Evolutionary conservation across 768 basidiomycete species (phyloP).

Genomic region (Rhizopogon rudus): DNA sequence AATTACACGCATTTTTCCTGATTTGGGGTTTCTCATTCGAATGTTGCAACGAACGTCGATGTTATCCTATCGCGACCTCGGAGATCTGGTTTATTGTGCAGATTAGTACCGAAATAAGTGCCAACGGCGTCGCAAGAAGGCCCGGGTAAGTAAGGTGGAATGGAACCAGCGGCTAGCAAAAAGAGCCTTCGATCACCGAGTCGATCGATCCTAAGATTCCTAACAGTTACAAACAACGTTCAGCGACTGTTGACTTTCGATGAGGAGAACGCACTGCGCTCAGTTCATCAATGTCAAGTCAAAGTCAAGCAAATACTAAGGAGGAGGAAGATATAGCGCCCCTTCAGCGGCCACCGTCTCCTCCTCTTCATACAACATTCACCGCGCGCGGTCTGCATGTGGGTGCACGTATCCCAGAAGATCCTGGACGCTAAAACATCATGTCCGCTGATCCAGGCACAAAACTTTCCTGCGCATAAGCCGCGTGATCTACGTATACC

Average conservation of each 20-base stretch:
- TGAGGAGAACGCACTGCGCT: background rate
- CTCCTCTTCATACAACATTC: conserved; percentile 69
- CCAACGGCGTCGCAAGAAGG: background rate
- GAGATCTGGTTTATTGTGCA: background rate
- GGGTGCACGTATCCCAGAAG: conserved; percentile 16
- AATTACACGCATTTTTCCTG: background rate
- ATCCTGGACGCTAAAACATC: conserved; percentile 7
- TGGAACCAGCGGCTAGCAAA: background rate
- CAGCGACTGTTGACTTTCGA: background rate
- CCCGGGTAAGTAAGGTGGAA: background rate
- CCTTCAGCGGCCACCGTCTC: conserved; percentile 62
- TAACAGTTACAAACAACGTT: conserved; percentile 18
- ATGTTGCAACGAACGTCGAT: background rate
- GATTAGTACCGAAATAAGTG: background rate
- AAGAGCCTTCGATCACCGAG: too few relatives aligned
- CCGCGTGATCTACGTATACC: conserved; percentile 69
- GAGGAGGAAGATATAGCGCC: conserved; percentile 56
- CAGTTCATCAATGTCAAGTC: conserved; percentile 17
- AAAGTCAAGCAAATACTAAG: conserved; percentile 24
- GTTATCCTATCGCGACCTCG: too few relatives aligned
- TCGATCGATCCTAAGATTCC: too few relatives aligned
- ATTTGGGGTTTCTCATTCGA: background rate
- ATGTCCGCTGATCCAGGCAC: conserved; percentile 42
- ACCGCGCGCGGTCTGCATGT: conserved; percentile 70
- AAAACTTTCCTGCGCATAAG: conserved; percentile 76